Evolutionary conservation across 352 stramenopile genomes (phyloP), one percentile per base, ranked within the genome.

Genomic region (Pythium volutum): DNA sequence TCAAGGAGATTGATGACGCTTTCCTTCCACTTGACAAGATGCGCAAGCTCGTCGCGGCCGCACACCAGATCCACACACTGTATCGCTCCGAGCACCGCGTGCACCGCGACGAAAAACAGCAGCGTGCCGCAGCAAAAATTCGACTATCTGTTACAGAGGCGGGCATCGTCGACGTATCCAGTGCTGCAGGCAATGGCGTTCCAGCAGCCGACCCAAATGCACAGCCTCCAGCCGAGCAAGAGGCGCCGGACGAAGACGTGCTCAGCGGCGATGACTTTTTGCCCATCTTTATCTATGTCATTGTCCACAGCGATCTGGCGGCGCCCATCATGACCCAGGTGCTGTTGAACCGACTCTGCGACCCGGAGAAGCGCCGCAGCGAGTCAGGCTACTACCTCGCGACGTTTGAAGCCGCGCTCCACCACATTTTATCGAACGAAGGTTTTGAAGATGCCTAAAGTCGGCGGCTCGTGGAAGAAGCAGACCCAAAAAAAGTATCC

Each of bases 211-310:
- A 26, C 18, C 20, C 29, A 26, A 55, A 29, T 53, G 29, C 16
- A 31, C 11, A 36, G 10, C 6, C 31, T 8, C 31, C 20, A 53
- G 10, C 14, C 27, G 45, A 62, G 27, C 25, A 12, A 14, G 41
- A 41, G 39, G 22, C 42, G 66, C 68, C 51, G 33, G 66, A 88
- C 29, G 79, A 89, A 23, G 80, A 91, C 53, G 79, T 91, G 52
- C 71, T 95, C 38, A 93, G 82, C 49, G 85, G 83, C 34, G 85
- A 93, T 71, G 84, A 93, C 66, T 92, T 95, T 59, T 62, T 95
- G 66, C 83, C 83, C 45, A 93, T 95, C 69, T 92, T 95, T 76
- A 89, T 95, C 73, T 93, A 93, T 73, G 83, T 95, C 63, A 88
- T 95, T 64, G 83, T 95, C 34, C 83, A 93, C 67, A 88, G 78